Conservation (phyloP, 2,329 filamentous ascomycete species). For the Colletotrichum higginsianum region DNA sequence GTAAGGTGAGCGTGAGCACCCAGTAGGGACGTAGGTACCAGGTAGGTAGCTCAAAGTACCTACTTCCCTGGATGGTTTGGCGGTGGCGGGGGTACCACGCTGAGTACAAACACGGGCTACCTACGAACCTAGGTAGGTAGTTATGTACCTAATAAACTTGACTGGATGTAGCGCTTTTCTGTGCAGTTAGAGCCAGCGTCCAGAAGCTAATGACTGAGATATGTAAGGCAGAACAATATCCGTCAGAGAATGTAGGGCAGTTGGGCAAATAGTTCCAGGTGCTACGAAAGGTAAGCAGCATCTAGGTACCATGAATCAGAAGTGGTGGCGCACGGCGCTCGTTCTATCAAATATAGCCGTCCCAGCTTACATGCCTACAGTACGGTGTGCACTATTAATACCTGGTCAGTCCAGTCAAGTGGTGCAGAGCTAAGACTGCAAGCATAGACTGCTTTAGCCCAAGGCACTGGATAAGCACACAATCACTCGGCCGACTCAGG, state of each 20-base stretch:
- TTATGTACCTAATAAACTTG: background rate
- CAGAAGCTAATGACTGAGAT: background rate
- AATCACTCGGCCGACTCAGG: background rate
- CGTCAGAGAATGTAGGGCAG: background rate
- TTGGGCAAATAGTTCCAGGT: slow-evolving; percentile 1
- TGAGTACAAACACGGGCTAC: background rate
- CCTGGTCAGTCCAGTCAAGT: background rate
- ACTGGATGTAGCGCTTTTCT: background rate
- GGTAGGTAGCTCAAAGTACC: background rate
- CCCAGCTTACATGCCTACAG: slow-evolving; percentile 2
- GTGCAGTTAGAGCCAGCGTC: background rate
- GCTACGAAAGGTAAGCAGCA: background rate
- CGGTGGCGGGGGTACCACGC: slow-evolving; percentile 13
- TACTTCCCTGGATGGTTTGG: background rate
- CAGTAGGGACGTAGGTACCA: background rate
- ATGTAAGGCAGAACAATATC: background rate
- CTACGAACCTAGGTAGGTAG: too few species aligned
- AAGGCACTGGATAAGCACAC: background rate
- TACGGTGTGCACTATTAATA: too few species aligned
- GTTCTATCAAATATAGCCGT: background rate
- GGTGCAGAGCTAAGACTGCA: slow-evolving; percentile 5
- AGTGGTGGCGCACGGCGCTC: background rate
- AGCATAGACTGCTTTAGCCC: background rate
- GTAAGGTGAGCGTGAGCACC: slow-evolving; percentile 14
- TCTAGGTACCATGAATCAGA: background rate